Evolutionary conservation across 495 filamentous ascomycete species (phyloP), one percentile per base, ranked within the genome.

Genomic region (Daldinia childiae): DNA sequence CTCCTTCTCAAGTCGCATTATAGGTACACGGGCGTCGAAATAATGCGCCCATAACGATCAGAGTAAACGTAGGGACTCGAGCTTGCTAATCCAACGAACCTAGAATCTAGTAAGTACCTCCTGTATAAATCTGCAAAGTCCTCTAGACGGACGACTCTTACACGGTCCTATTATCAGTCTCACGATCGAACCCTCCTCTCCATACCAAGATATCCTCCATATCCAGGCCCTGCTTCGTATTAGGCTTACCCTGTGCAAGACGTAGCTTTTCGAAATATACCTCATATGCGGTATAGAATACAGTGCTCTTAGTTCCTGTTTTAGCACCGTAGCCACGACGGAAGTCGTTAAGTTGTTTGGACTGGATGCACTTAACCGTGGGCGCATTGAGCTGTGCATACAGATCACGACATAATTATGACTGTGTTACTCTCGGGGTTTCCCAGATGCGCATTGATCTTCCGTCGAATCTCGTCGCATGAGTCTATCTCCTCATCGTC

Each of bases 371-470:
- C 45, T 69, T 72, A 57, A 61, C 38, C 61, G 27, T 68, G 17
- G 72, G 63, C 38, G 39, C 50, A 8, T 58, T 55, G 9, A 79
- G 70, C 71, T 79, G 78, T 8, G 78, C 79, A 43, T 74, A 71
- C 4, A 88, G 68, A 45, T 85, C 81, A 45, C 85, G 83, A 58
- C 79, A 77, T 75, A 90, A 86, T 50, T 77, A 74, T n/a, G 85
- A 84, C 73, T 87, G 81, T 0, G 82, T 87, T 32, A 87, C 76
- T 45, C 80, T 82, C 21, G 79, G 73, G 51, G 81, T 79, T 32
- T 76, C n/a, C 75, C 4, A 90, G 79, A 51, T 88, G 80, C 0
- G 82, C 80, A 36, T 76, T 77, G 63, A 90, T 86, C 77, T 89
- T 90, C 55, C 0, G 8, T 32, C 30, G 30, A 8, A 32, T 1